A percentile compares a stretch with the other conserved stretches of the same genome.
Evolutionary conservation across 768 basidiomycete species (phyloP).

Genomic region (Kwoniella europaea): DNA sequence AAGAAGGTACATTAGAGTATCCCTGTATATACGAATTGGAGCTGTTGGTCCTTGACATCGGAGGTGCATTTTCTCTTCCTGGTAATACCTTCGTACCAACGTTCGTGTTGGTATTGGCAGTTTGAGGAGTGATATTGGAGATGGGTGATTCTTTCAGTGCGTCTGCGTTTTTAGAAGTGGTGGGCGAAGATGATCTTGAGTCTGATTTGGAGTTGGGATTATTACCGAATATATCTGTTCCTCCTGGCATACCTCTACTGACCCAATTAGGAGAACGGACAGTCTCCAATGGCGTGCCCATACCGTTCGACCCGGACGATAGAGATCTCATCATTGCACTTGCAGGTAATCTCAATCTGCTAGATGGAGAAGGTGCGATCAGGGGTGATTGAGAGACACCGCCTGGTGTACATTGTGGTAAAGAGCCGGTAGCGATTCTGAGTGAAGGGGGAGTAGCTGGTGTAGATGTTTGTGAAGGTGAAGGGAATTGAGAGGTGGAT

Average conservation of each 20-base stretch:
- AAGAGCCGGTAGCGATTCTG: slow-evolving; percentile 23
- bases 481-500: slow-evolving; percentile 15
- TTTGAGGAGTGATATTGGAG: slow-evolving; percentile 11
- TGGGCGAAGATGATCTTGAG: not conserved
- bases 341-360: slow-evolving; percentile 40
- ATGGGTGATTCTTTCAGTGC: slow-evolving; percentile 3
- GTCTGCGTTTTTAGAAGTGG: not conserved
- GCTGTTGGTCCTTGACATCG: slow-evolving; percentile 22
- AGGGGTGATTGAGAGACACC: slow-evolving; percentile 15
- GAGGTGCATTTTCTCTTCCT: slow-evolving; percentile 8
- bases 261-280: slow-evolving; percentile 11
- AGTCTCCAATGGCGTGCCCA: slow-evolving; percentile 18
- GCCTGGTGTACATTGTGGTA: slow-evolving; percentile 7
- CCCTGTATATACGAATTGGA: slow-evolving; percentile 40
- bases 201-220: no score
- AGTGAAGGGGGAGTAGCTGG: slow-evolving; percentile 28
- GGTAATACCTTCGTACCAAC: not conserved
- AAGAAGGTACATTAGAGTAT: slow-evolving; percentile 47
- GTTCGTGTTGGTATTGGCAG: slow-evolving; percentile 5
- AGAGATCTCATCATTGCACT: slow-evolving; percentile 45
- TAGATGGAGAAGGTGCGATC: slow-evolving; percentile 23
- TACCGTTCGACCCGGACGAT: slow-evolving; percentile 21
- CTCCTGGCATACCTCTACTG: slow-evolving; percentile 1
- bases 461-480: slow-evolving; percentile 16
- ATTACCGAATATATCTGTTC: not conserved